Conservation (phyloP, 2,329 filamentous ascomycete genomes). For the Trematosphaeria pertusa region DNA sequence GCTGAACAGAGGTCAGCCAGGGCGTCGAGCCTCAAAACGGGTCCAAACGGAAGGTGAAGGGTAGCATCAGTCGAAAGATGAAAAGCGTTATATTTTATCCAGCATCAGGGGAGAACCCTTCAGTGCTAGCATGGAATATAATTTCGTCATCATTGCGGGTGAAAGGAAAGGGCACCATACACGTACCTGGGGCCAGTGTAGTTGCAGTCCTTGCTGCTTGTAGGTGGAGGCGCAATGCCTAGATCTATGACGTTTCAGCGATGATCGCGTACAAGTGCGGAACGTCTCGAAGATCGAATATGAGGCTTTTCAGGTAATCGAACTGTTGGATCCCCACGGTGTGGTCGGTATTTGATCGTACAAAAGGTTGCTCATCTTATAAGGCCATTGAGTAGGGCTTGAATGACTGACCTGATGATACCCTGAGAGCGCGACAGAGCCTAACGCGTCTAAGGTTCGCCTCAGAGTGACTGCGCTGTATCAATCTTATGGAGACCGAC, state of each 20-base stretch:
- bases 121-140: constrained; percentile 49
- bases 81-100: constrained; percentile 46
- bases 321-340: constrained; percentile 46
- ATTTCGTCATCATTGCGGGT: constrained; percentile 40
- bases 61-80: constrained; percentile 49
- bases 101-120: constrained; percentile 42
- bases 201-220: background rate
- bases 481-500: too few species aligned
- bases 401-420: constrained; percentile 24
- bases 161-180: constrained; percentile 8
- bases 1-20: too few species aligned
- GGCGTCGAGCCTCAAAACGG: background rate
- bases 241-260: constrained; percentile 11
- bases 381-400: constrained; percentile 6
- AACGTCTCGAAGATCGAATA: too few species aligned
- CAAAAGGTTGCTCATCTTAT: constrained; percentile 45
- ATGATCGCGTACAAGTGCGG: too few species aligned
- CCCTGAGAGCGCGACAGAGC: too few species aligned
- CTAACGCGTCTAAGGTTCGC: too few species aligned
- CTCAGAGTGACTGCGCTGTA: too few species aligned
- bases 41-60: background rate
- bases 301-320: constrained; percentile 51
- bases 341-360: constrained; percentile 51
- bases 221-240: too few species aligned
- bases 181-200: background rate